These are phyloP conservation scores for Mycena epipterygia DNA, from an alignment of 768 basidiomycete species.

Conservation along the genomic window DNA sequence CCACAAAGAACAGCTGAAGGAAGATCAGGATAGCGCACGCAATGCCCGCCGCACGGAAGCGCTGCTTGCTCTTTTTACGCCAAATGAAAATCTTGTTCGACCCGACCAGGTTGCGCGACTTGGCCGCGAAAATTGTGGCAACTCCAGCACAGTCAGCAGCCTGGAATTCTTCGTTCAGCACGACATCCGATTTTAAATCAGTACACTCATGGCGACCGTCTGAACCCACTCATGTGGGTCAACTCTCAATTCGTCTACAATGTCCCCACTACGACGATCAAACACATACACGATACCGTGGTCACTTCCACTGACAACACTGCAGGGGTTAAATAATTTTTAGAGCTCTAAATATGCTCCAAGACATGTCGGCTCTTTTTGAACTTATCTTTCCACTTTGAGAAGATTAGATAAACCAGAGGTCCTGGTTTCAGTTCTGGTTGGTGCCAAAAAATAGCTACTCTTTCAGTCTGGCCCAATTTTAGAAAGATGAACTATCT, in stretches of 20 bases:
- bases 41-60: constrained; percentile 9
- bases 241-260: constrained; percentile 29
- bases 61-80: constrained; percentile 21
- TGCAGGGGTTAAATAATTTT: no score
- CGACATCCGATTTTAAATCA: constrained; percentile 8
- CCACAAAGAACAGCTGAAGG: constrained; percentile 21
- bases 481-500: no score
- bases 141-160: constrained; percentile 23
- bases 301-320: constrained; percentile 36
- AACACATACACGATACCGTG: constrained; percentile 37
- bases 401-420: no score
- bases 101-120: constrained; percentile 16
- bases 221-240: constrained; percentile 29
- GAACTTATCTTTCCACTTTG: no score
- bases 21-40: constrained; percentile 12
- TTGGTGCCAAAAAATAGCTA: no score
- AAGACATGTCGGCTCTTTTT: no score
- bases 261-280: constrained; percentile 25
- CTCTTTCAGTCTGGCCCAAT: no score
- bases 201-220: constrained; percentile 25
- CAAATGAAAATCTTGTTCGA: constrained; percentile 25
- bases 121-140: constrained; percentile 29
- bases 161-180: constrained; percentile 21
- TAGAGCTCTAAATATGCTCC: no score
- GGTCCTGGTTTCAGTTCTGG: no score